A percentile compares a stretch with the other conserved stretches of the same genome.
Conservation (phyloP, 2,329 filamentous ascomycete genomes). For the Biscogniauxia marginata region DNA sequence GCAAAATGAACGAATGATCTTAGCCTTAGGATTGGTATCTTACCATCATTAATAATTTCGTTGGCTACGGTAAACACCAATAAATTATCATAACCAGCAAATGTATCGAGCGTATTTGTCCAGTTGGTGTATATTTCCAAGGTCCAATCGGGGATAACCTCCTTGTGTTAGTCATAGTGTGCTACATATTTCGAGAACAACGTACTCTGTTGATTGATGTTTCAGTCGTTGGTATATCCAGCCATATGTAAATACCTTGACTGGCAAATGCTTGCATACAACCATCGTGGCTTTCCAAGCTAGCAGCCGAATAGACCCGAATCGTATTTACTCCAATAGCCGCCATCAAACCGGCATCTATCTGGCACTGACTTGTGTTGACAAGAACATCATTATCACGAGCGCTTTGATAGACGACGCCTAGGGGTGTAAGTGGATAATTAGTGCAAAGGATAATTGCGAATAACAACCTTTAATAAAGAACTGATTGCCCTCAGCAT, state of each 20-base stretch:
- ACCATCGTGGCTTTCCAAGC: slow-evolving; percentile 57
- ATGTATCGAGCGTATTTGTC: slow-evolving; percentile 60
- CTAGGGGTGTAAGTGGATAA: background rate
- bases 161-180: too few relatives aligned
- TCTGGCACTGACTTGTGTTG: slow-evolving; percentile 5
- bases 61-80: background rate
- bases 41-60: slow-evolving; percentile 1
- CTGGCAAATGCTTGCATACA: slow-evolving; percentile 65
- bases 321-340: slow-evolving; percentile 51
- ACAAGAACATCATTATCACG: background rate
- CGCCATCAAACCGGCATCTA: slow-evolving; percentile 8
- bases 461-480: background rate
- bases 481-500: slow-evolving; percentile 1
- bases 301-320: slow-evolving; percentile 63
- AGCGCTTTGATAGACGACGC: background rate
- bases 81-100: slow-evolving; percentile 64
- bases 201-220: slow-evolving; percentile 46
- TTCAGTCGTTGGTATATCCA: slow-evolving; percentile 55
- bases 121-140: slow-evolving; percentile 60
- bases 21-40: too few relatives aligned
- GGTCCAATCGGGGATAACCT: slow-evolving; percentile 47
- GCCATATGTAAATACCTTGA: slow-evolving; percentile 64
- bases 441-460: background rate
- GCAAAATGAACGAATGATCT: background rate
- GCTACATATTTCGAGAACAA: too few relatives aligned